Percentiles rank a stretch among this genome's conserved stretches.
These are phyloP conservation scores for Hypoxylon sp. DNA, from an alignment of 2,329 filamentous ascomycete species.

Conservation along the genomic window DNA sequence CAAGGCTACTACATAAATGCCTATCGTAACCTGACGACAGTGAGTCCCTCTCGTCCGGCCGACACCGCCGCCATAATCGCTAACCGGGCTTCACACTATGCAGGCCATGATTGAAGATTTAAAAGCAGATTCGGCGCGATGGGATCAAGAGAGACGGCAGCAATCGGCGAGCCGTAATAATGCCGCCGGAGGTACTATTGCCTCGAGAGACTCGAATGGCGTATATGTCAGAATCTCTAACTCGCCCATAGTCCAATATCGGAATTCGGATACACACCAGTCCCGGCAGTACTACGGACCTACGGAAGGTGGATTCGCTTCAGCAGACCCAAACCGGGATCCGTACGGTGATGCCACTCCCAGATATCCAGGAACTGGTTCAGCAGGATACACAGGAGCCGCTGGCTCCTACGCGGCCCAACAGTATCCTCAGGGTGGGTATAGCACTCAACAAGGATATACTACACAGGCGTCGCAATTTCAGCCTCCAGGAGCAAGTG, in stretches of 20 bases:
- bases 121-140: constrained; percentile 72
- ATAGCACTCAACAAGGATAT: constrained; percentile 49
- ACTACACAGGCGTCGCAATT: constrained; percentile 49
- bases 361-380: constrained; percentile 65
- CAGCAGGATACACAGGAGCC: constrained; percentile 64
- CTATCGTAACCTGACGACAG: constrained; percentile 82
- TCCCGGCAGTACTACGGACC: constrained; percentile 64
- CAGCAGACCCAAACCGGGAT: constrained; percentile 45
- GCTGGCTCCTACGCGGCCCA: constrained; percentile 54
- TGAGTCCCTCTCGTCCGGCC: constrained; percentile 59
- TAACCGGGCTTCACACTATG: constrained; percentile 35
- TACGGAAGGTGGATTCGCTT: constrained; percentile 54
- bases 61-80: constrained; percentile 17
- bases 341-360: constrained; percentile 59
- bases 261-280: constrained; percentile 65
- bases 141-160: constrained; percentile 71
- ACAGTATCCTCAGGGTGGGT: constrained; percentile 52
- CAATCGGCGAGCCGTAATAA: constrained; percentile 65
- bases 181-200: constrained; percentile 69
- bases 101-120: constrained; percentile 74
- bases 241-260: constrained; percentile 70
- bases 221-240: constrained; percentile 69
- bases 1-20: constrained; percentile 83
- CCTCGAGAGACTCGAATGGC: constrained; percentile 64
- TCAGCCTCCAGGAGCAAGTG: constrained; percentile 46